Conservation (phyloP, 305 asterid species). For the Caryopteris hybrid region DNA sequence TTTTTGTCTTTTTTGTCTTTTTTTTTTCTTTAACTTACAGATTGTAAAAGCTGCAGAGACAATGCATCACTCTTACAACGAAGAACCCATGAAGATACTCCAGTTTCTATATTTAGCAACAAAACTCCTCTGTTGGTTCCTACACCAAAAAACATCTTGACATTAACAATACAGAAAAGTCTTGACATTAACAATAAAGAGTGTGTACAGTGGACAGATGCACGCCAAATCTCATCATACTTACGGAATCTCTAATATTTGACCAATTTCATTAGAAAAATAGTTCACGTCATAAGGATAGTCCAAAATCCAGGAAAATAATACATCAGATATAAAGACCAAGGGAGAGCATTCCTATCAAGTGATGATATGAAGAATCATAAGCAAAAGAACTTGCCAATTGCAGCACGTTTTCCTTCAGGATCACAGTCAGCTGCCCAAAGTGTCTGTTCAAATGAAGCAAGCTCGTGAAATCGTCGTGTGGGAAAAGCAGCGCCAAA, state of each 20-base stretch:
- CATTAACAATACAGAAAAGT: conserved; percentile 13
- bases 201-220: conserved; percentile 6
- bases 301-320: background rate
- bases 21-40: conserved; percentile 42
- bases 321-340: background rate
- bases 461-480: conserved; percentile 31
- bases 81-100: conserved; percentile 45
- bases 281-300: background rate
- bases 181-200: conserved; percentile 13
- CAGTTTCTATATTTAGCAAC: conserved; percentile 61
- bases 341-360: background rate
- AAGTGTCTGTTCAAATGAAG: conserved; percentile 54
- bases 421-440: conserved; percentile 76
- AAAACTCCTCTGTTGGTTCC: conserved; percentile 85
- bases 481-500: conserved; percentile 23
- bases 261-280: background rate
- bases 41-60: conserved; percentile 50
- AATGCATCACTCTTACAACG: conserved; percentile 78
- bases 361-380: conserved; percentile 2
- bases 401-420: conserved; percentile 51
- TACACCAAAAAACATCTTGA: conserved; percentile 27
- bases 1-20: too few relatives aligned
- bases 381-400: conserved; percentile 53
- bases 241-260: background rate
- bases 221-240: conserved; percentile 3